These are phyloP conservation scores for Pseudopithomyces maydicus DNA, from an alignment of 2,329 filamentous ascomycete species.

Conservation along the genomic window DNA sequence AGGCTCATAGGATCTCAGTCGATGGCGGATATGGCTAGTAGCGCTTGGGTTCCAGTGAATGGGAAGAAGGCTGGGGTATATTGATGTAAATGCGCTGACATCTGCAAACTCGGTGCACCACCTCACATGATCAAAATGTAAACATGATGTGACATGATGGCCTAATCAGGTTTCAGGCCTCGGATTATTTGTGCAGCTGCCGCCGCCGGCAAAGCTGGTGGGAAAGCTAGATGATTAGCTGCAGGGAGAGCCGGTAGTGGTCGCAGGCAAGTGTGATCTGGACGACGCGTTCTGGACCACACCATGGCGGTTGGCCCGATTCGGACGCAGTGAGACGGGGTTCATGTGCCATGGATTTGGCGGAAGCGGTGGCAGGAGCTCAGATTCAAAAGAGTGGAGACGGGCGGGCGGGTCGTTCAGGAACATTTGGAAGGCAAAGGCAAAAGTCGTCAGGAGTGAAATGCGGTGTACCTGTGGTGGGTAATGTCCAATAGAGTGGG, in stretches of 20 bases:
- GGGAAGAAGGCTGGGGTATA: not conserved
- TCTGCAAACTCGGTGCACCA: not conserved
- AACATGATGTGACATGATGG: not conserved
- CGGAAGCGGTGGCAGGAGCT: constrained; percentile 1
- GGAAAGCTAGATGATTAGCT: not conserved
- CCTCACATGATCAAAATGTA: not conserved
- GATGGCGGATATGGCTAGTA: too few species aligned
- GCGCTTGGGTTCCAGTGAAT: too few species aligned
- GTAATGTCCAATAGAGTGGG: constrained; percentile 12
- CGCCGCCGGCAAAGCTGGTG: not conserved
- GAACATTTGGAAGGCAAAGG: too few species aligned
- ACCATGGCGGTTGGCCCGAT: constrained; percentile 4
- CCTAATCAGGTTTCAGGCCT: not conserved
- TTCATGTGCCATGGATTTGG: not conserved
- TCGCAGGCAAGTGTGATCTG: not conserved
- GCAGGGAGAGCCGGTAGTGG: not conserved
- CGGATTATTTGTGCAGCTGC: not conserved
- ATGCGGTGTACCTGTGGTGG: constrained; percentile 1
- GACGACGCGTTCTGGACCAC: not conserved
- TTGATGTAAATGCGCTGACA: not conserved
- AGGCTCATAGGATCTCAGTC: too few species aligned
- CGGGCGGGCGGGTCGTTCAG: not conserved
- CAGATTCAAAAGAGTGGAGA: not conserved
- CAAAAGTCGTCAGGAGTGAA: not conserved
- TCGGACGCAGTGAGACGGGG: constrained; percentile 2